These are phyloP conservation scores for Hansenula sp. DNA, from an alignment of 1,139 yeast genomes.

Conservation along the genomic window DNA sequence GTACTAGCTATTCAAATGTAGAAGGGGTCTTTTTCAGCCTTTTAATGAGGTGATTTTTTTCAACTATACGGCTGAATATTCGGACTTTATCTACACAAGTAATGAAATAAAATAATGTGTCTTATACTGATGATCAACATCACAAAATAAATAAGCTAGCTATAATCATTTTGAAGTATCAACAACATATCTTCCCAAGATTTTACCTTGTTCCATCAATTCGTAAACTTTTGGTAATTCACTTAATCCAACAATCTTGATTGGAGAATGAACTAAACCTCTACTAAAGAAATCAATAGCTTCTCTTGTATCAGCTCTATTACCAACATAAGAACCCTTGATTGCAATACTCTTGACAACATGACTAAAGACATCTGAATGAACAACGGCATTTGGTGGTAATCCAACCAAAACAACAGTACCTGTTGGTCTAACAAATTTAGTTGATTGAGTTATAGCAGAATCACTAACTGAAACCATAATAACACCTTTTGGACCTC, in stretches of 20 bases:
- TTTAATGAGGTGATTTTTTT: too few relatives aligned
- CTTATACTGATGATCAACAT: not conserved
- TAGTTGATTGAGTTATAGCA: constrained; percentile 66
- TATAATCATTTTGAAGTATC: constrained; percentile 17
- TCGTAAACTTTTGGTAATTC: constrained; percentile 57
- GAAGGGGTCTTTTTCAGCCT: too few relatives aligned
- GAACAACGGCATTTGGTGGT: constrained; percentile 66
- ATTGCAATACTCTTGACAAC: constrained; percentile 63
- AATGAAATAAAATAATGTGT: not conserved
- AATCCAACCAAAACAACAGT: constrained; percentile 78
- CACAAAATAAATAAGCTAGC: constrained; percentile 1
- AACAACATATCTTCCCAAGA: constrained; percentile 57
- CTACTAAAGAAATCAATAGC: constrained; percentile 69
- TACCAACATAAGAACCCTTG: constrained; percentile 77
- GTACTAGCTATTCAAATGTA: too few relatives aligned
- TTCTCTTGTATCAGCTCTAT: constrained; percentile 75
- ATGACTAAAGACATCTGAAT: constrained; percentile 57
- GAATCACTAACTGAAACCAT: constrained; percentile 75
- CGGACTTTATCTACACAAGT: too few relatives aligned
- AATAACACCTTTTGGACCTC: constrained; percentile 77
- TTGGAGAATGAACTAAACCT: constrained; percentile 66
- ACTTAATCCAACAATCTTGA: constrained; percentile 60
- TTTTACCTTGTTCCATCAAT: constrained; percentile 66
- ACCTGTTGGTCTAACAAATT: constrained; percentile 70
- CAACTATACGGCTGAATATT: too few relatives aligned